Base-by-base conservation (phyloP, 2,329 filamentous ascomycete genomes). In the Sporothrix schenckii region DNA sequence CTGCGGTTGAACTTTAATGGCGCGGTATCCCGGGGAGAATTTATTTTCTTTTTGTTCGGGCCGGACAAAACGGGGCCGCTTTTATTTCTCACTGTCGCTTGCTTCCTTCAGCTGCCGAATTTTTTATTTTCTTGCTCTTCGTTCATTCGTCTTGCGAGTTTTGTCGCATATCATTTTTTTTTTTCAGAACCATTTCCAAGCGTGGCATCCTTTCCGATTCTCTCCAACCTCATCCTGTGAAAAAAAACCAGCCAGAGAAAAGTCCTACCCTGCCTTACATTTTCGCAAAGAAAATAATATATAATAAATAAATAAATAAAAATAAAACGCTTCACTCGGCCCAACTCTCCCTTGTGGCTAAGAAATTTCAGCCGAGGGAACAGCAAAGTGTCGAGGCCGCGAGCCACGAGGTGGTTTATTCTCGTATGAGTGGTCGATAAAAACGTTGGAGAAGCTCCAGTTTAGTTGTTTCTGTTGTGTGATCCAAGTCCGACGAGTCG, bases 121-220 rank as follows among this genome's bases (percentile, higher is more conserved):
- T 50, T 54, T 2, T 10, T 13, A 41, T 19, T 19, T 30, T 56
- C 24, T 34, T n/a, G 4, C 9, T 41, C 10, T 47, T 44, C 34
- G 7, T 10, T 61, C 4, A 5, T 14, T 16, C 27, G 11, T 19
- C 56, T 61, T 3, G 27, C 3, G 27, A 2, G 3, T 50, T 49
- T 27, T 68, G 66, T 68, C 66, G 54, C 14, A 68, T 60, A 68
- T 68, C 53, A 60, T 39, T 39, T 68, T 60, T 60, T 60, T 60
- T 30, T 30, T 30, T 24, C 10, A 7, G 44, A 13, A 21, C n/a
- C 41, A 14, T 60, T 60, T 47, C 4, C 56, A 3, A 61, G 39
- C 58, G 11, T 50, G 39, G 54, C 34, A 34, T 11, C 41, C n/a
- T 65, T 65, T 34, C 60, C 60, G 58, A 47, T 61, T 61, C 39